These are phyloP conservation scores for Hymenoscyphus albidus DNA, from an alignment of 2,329 filamentous ascomycete species.

Conservation along the genomic window DNA sequence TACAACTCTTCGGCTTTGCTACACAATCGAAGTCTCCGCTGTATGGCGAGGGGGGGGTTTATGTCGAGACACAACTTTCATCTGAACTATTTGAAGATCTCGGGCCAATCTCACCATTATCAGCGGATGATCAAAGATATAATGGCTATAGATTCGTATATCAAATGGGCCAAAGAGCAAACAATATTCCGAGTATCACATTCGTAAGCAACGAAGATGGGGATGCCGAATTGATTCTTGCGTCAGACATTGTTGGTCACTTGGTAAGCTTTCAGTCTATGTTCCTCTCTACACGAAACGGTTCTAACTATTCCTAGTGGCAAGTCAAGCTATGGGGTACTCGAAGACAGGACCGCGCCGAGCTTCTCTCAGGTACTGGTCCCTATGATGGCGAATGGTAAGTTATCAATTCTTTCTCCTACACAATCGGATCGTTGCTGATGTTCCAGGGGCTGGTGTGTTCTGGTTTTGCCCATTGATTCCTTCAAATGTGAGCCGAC, in stretches of 20 bases:
- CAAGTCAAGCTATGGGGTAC: neutral
- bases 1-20: slow-evolving; percentile 53
- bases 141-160: slow-evolving; percentile 15
- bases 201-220: slow-evolving; percentile 25
- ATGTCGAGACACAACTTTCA: neutral
- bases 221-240: slow-evolving; percentile 26
- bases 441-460: slow-evolving; percentile 2
- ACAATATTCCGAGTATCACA: slow-evolving; percentile 32
- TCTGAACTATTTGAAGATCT: neutral
- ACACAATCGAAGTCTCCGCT: neutral
- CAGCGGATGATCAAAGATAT: neutral
- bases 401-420: neutral
- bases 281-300: neutral
- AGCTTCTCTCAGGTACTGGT: neutral
- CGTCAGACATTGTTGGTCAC: slow-evolving; percentile 29
- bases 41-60: neutral
- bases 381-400: neutral
- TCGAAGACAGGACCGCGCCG: neutral
- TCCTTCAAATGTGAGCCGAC: neutral
- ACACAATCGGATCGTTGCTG: neutral
- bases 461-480: neutral
- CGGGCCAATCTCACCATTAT: neutral
- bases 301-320: neutral
- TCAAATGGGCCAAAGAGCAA: slow-evolving; percentile 11
- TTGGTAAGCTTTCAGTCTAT: slow-evolving; percentile 15